Evolutionary conservation across 768 basidiomycete species (phyloP).

Genomic region (Mrakia frigida): DNA sequence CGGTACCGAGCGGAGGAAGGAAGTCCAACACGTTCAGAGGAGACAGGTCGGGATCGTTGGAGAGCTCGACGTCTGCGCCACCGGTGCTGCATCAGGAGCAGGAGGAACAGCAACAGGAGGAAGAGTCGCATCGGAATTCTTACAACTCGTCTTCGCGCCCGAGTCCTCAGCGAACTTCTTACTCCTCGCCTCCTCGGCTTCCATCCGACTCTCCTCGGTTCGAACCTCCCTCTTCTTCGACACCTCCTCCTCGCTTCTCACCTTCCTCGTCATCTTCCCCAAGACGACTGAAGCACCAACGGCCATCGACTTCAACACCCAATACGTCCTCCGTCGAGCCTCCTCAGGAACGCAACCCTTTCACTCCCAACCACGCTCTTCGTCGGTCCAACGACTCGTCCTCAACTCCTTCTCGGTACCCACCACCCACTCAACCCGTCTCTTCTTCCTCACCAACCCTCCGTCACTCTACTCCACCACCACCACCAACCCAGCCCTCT

Average conservation of each 20-base stretch:
- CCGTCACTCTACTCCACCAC: background rate
- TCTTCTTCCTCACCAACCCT: background rate
- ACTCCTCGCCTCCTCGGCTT: background rate
- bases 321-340: background rate
- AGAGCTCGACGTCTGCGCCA: conserved; percentile 9
- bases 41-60: conserved; percentile 5
- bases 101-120: background rate
- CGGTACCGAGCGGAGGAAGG: conserved; percentile 3
- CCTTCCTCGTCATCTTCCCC: background rate
- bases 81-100: background rate
- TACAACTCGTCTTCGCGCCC: background rate
- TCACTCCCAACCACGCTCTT: background rate
- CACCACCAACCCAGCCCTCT: background rate
- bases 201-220: background rate
- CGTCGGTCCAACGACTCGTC: background rate
- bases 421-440: background rate
- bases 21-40: background rate
- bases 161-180: background rate
- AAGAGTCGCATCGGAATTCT: background rate
- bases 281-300: no score
- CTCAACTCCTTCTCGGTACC: background rate
- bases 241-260: background rate
- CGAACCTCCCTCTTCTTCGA: background rate
- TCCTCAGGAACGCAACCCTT: background rate
- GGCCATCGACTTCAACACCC: background rate